Evolutionary conservation across 805 yeast species (phyloP), one percentile per base, ranked within the genome.

Genomic region (Kodamaea hsintzibuensis): DNA sequence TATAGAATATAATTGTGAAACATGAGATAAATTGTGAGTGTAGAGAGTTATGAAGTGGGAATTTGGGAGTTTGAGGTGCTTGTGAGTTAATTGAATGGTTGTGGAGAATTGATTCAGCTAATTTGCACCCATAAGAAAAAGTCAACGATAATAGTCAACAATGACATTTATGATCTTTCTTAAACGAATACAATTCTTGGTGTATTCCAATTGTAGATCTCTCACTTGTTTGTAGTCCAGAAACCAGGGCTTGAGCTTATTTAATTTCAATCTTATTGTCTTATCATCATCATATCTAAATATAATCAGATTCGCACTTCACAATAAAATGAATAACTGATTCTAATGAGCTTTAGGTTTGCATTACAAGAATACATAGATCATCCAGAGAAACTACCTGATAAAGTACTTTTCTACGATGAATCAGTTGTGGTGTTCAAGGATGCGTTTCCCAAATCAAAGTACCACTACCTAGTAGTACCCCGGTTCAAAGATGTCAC

Each of bases 371-470:
- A 62, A 37, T 86, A 82, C 65, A 72, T 87, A 9, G 68, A 65
- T 14, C 50, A 69, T 18, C 89, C 91, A 0, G 76, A 72, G 8
- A 55, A 57, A 17, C 46, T 39, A 13, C 66, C 63, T 50, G 72
- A 68, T 1, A 57, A 61, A 2, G 80, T 85, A 1, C 50, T 84
- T 0, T 81, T 66, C 56, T 64, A 69, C 51, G 88, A 88, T 55
- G 79, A 77, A 0, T 68, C 80, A 38, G 84, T 77, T 12, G 79
- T 82, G 2, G 81, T 88, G 2, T 73, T 89, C 10, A 67, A 69
- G 42, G 96, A 89, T 64, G 64, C 63, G 30, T 89, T 72, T 62
- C 89, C 92, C 3, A 89, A 89, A 65, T 72, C 91, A 0, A 55
- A 69, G 3, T 69, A 80, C 38, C 96, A 89, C 66, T 78, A 76